Evolutionary conservation across 2,329 filamentous ascomycete genomes (phyloP), one percentile per base, ranked within the genome.

Genomic region (Cryphonectria carpinicola): DNA sequence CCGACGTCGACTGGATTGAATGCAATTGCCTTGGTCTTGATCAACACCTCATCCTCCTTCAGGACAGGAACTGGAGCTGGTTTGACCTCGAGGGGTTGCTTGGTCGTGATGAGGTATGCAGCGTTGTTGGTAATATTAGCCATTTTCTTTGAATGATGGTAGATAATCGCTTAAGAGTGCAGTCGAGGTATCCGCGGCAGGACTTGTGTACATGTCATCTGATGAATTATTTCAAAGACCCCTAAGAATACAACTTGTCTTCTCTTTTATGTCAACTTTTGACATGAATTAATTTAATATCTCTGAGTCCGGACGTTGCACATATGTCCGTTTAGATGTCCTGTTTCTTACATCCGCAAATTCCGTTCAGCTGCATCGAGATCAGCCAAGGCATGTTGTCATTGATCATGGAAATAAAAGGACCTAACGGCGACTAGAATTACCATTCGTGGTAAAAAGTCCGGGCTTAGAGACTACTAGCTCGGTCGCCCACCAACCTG

Each of bases 1-100:
- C 71, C 67, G 41, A 68, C 73, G 70, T 82, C 80, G 28, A 80
- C 56, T 73, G 76, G 71, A 78, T 81, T 82, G 70, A 81, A 75
- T 13, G 78, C 79, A 22, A 81, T 72, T 39, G 78, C 77, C 28
- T 67, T 69, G 66, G 77, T 79, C 56, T 73, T 74, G 56, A 81
- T 71, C 32, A 80, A 67, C 22, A 80, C 72, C 66, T 79, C 73
- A 14, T 72, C 60, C 1, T 71, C 63, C 1, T 37, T 56, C 1
- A 52, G 54, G 8, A 35, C 35, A 11, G 71, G 71, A 32, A 71
- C 69, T 3, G 66, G 69, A 14, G 46, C 46, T n/a, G 67, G 49
- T 54, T 54, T 63, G 37, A 72, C 25, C 14, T 66, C 58, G 32
- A 72, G 69, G 25, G 69, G 71, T 10, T 58, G 58, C 22, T 61